phyloP scores from a whole-genome alignment of 805 yeast genomes.

The Wickerhamomyces chaumierensis region DNA sequence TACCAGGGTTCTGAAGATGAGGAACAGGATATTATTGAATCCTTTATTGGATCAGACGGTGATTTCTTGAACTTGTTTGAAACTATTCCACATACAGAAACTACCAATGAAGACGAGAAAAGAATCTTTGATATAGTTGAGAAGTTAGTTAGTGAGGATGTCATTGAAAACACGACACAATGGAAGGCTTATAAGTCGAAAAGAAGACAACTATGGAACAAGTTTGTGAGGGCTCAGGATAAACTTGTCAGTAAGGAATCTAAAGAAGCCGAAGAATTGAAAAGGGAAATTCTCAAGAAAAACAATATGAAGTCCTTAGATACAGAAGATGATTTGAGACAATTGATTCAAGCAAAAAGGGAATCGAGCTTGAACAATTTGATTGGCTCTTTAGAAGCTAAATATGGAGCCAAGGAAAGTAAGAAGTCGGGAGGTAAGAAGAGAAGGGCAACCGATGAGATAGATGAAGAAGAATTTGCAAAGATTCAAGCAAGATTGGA shows the following conservation, averaged over 20 bases:
- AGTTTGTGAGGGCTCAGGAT: constrained; percentile 32
- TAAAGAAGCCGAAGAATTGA: constrained; percentile 43
- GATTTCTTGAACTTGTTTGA: constrained; percentile 64
- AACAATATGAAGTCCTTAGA: constrained; percentile 16
- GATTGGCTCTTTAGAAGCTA: constrained; percentile 36
- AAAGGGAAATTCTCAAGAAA: constrained; percentile 26
- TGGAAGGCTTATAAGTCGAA: constrained; percentile 42
- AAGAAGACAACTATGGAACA: constrained; percentile 34
- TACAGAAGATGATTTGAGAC: constrained; percentile 30
- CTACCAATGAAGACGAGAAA: constrained; percentile 44
- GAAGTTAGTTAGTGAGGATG: constrained; percentile 28
- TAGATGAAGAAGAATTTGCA: constrained; percentile 41
- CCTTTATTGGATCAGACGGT: constrained; percentile 50
- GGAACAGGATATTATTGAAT: constrained; percentile 45
- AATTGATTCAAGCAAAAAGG: constrained; percentile 38
- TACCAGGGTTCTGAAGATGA: constrained; percentile 60
- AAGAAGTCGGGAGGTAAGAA: constrained; percentile 21
- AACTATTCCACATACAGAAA: constrained; percentile 65
- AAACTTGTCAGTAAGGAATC: constrained; percentile 41
- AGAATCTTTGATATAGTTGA: constrained; percentile 46
- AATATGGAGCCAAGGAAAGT: constrained; percentile 30
- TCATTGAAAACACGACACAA: constrained; percentile 27
- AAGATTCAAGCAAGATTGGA: constrained; percentile 28
- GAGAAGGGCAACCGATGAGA: constrained; percentile 20
- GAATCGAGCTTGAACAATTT: constrained; percentile 31